Conservation (phyloP, 2,329 filamentous ascomycete species). For the Stagonosporopsis rhizophila region DNA sequence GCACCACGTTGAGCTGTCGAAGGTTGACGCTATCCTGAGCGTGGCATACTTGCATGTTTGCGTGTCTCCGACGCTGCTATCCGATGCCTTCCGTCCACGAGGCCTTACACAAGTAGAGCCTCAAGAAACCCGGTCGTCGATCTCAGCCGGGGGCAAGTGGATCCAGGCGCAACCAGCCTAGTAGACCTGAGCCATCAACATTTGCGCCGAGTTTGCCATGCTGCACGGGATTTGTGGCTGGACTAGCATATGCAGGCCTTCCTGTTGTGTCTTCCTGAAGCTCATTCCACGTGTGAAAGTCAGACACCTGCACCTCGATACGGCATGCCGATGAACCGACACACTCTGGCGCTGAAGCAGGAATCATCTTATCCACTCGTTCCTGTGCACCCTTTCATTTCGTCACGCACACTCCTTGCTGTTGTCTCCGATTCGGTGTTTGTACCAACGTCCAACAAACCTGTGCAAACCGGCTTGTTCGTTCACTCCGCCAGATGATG, state of each 20-base stretch:
- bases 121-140: constrained; percentile 10
- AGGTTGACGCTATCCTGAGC: constrained; percentile 10
- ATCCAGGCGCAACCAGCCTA: neutral
- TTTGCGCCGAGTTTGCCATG: constrained; percentile 10
- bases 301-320: constrained; percentile 22
- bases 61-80: constrained; percentile 17
- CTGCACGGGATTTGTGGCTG: constrained; percentile 18
- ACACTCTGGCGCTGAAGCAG: constrained; percentile 25
- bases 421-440: constrained; percentile 18
- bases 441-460: constrained; percentile 20
- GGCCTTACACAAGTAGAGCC: constrained; percentile 12
- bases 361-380: constrained; percentile 29
- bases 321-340: constrained; percentile 25
- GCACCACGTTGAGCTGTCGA: constrained; percentile 16
- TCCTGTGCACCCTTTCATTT: constrained; percentile 36
- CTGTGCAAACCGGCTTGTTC: constrained; percentile 16
- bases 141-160: neutral
- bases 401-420: constrained; percentile 30
- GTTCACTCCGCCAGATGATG: constrained; percentile 11
- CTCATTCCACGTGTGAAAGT: constrained; percentile 40
- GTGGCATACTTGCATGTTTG: constrained; percentile 8
- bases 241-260: constrained; percentile 23
- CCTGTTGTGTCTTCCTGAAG: constrained; percentile 34
- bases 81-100: constrained; percentile 17
- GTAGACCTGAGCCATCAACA: neutral